These are phyloP conservation scores for Starmerella stellata DNA, from an alignment of 805 yeast genomes.

Conservation along the genomic window DNA sequence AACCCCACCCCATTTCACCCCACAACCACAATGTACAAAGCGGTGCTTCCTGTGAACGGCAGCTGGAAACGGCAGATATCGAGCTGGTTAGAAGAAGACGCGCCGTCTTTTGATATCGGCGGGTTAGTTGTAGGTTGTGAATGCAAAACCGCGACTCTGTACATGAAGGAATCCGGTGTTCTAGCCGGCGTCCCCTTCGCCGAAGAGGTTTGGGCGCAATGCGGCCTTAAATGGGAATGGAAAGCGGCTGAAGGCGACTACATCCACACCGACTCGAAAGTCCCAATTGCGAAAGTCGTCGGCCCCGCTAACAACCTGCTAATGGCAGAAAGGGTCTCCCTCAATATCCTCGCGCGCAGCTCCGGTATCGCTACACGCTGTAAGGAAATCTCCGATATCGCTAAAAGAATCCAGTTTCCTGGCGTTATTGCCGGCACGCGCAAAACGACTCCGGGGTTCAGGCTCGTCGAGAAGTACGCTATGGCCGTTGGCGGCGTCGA, in stretches of 20 bases:
- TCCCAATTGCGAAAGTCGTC: conserved; percentile 54
- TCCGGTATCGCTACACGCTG: conserved; percentile 81
- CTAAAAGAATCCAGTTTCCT: conserved; percentile 47
- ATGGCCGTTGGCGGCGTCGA: conserved; percentile 94
- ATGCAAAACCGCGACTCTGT: conserved; percentile 51
- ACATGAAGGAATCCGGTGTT: conserved; percentile 65
- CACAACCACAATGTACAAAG: conserved; percentile 11
- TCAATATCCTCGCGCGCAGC: conserved; percentile 62
- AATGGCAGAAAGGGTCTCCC: conserved; percentile 69
- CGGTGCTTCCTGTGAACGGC: conserved; percentile 49
- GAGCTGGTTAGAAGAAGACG: conserved; percentile 66
- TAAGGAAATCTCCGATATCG: conserved; percentile 35
- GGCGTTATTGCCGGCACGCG: conserved; percentile 92
- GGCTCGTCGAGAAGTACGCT: conserved; percentile 75
- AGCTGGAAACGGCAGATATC: conserved; percentile 67
- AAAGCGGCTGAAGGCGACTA: conserved; percentile 46
- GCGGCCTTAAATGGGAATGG: conserved; percentile 60
- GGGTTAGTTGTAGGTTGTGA: conserved; percentile 84
- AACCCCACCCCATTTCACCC: too few relatives aligned
- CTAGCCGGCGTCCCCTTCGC: conserved; percentile 82
- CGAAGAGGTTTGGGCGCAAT: conserved; percentile 61
- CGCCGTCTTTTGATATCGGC: conserved; percentile 85
- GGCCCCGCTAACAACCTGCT: conserved; percentile 70
- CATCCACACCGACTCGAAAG: conserved; percentile 37
- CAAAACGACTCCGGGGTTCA: conserved; percentile 91